Evolutionary conservation across 1,139 yeast genomes (phyloP).

Genomic region (Saccharomycopsis phalli): DNA sequence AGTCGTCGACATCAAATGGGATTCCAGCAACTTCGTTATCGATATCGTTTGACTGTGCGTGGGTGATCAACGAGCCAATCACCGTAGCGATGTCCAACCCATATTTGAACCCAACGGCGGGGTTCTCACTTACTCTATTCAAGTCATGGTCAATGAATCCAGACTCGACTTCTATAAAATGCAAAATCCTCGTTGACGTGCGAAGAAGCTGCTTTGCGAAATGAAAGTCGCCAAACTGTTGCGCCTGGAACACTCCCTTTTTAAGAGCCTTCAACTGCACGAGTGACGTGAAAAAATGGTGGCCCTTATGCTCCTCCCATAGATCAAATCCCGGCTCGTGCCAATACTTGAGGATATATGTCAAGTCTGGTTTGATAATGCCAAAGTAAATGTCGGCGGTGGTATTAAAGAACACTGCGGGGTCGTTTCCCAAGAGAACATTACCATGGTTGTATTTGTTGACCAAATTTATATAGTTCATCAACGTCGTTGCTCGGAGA

Average conservation of each 20-base stretch:
- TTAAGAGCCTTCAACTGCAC: conserved; percentile 64
- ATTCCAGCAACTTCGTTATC: conserved; percentile 28
- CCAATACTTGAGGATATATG: conserved; percentile 62
- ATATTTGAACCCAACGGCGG: conserved; percentile 41
- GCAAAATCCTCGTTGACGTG: conserved; percentile 1
- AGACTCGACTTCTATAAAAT: conserved; percentile 30
- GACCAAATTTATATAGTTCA: conserved; percentile 44
- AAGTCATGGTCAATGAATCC: conserved; percentile 38
- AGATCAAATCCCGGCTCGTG: conserved; percentile 61
- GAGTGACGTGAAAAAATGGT: conserved; percentile 71
- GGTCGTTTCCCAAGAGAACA: conserved; percentile 21
- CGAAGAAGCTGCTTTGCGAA: conserved; percentile 23
- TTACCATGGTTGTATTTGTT: conserved; percentile 26
- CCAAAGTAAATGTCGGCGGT: conserved; percentile 35
- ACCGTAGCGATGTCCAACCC: conserved; percentile 80
- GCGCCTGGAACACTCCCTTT: conserved; percentile 45
- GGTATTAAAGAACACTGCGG: conserved; percentile 19
- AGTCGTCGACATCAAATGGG: conserved; percentile 54
- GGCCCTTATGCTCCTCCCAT: conserved; percentile 82
- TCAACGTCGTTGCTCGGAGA: conserved; percentile 57
- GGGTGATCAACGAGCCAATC: conserved; percentile 59
- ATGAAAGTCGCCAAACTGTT: conserved; percentile 29
- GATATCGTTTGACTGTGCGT: conserved; percentile 36
- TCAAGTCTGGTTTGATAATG: conserved; percentile 62
- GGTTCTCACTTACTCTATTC: conserved; percentile 64